These are phyloP conservation scores for Monosporascus sp. DNA, from an alignment of 2,329 filamentous ascomycete genomes.

Conservation along the genomic window DNA sequence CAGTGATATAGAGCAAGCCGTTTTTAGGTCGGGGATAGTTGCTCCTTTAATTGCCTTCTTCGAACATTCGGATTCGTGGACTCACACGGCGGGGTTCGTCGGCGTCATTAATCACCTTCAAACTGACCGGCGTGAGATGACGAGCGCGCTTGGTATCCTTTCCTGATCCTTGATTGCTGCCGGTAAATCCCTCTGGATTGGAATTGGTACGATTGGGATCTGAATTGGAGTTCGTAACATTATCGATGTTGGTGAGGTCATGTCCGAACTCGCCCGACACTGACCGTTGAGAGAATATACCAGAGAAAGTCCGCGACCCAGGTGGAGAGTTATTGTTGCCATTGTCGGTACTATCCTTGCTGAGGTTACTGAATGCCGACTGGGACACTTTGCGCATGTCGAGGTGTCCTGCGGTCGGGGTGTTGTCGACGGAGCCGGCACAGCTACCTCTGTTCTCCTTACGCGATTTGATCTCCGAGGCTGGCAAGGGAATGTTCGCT, in stretches of 20 bases:
- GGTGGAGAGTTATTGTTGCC: slow-evolving; percentile 23
- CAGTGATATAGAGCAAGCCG: too few species aligned
- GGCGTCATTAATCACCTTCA: slow-evolving; percentile 42
- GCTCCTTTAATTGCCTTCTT: slow-evolving; percentile 10
- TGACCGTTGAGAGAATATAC: slow-evolving; percentile 20
- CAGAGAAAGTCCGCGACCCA: slow-evolving; percentile 24
- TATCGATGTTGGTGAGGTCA: slow-evolving; percentile 22
- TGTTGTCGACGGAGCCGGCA: slow-evolving; percentile 15
- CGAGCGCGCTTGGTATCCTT: slow-evolving; percentile 40
- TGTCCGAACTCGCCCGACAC: slow-evolving; percentile 26
- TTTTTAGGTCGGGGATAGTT: too few species aligned
- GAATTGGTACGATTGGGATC: slow-evolving; percentile 10
- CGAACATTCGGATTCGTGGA: slow-evolving; percentile 20
- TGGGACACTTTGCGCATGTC: slow-evolving; percentile 38
- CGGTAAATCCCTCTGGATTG: slow-evolving; percentile 8
- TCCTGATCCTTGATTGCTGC: slow-evolving; percentile 18
- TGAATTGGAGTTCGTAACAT: slow-evolving; percentile 13
- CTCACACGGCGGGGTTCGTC: slow-evolving; percentile 37
- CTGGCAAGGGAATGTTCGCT: slow-evolving; percentile 23
- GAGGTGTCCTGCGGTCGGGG: slow-evolving; percentile 20
- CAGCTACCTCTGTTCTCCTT: slow-evolving; percentile 36
- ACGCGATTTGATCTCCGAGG: slow-evolving; percentile 35
- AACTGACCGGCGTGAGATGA: slow-evolving; percentile 40
- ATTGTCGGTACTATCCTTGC: slow-evolving; percentile 16
- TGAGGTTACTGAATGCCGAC: slow-evolving; percentile 26